Base-by-base conservation (phyloP, 2,329 filamentous ascomycete species). In the Phyllosticta capitalensis region DNA sequence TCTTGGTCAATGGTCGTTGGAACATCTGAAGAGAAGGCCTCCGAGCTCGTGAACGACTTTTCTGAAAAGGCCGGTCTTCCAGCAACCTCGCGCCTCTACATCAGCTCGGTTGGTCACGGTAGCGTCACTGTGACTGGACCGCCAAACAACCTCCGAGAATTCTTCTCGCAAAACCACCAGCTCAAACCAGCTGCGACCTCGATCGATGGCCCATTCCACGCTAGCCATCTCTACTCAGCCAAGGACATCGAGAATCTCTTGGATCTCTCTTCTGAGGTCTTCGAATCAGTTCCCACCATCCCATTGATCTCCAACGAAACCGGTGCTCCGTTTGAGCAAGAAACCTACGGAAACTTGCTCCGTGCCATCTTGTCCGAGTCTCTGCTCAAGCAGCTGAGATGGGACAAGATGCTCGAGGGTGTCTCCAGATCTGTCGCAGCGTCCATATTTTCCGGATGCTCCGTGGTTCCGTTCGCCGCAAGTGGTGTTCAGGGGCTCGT, bases 161-260 rank as follows among this genome's bases (percentile, higher is more conserved):
- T 84, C 24, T 73, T 75, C 52, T 71, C 72, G 28, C 67, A 74
- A 14, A 64, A 74, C 51, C 74, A 77, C 33, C 71, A 75, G 6
- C 69, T 71, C 33, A 76, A 75, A 63, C 72, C 75, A 14, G 76
- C 75, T n/a, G 71, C 75, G 1, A 76, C 83, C 56, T 79, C 81
- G 0, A 76, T 84, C 24, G 79, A 80, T 63, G 82, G 79, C 0
- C 81, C 82, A 6, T 84, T 83, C 65, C 82, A 84, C 65, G 79
- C 82, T 45, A 63, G 76, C 2, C 80, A 83, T 66, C 71, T 83
- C n/a, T 77, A 83, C 65, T 71, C 71, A 0, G 64, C 66, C 17
- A 69, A 66, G 19, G 75, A 81, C 60, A 68, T 82, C 20, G 73
- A 75, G 52, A 71, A 69, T 61, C 75, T 83, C 24, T 68, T 83